Base-by-base conservation (phyloP, 495 filamentous ascomycete genomes). In the Aspergillus cavernicola region DNA sequence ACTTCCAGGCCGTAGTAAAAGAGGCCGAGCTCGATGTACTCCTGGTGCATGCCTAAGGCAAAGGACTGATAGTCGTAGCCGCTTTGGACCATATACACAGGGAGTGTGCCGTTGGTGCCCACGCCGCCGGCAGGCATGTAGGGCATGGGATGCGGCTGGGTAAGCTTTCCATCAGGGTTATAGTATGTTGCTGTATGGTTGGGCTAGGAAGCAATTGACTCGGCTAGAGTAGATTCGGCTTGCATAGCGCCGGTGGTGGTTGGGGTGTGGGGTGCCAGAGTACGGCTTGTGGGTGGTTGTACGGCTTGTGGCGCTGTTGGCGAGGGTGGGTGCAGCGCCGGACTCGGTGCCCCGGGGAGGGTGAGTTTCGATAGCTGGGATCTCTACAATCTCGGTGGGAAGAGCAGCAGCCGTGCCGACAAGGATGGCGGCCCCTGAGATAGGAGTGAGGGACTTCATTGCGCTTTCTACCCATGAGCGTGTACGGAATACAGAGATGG, bases 21-120 rank as follows among this genome's bases (percentile, higher is more conserved):
- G 13, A 91, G 76, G 62, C 95, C 91, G 0, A 95, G 75, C 66
- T 96, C 90, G 56, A 93, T 90, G 76, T 80, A 95, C 71, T 95
- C 91, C 53, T 91, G 85, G 59, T 90, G 89, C 1, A 92, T 71
- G 7, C 75, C 86, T 7, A 92, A 76, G 4, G 74, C 69, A 50
- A 90, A 68, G 1, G 86, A 89, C 52, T 89, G 68, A 62, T 81
- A 90, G 59, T 90, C 87, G 56, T 88, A 90, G 55, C 90, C 88
- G 47, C 82, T 84, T 39, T 84, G 66, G 0, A 83, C 75, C 10
- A 80, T 78, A 65, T 95, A 95, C 1, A 89, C 80, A 2, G 90
- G 91, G 20, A 67, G 65, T 2, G 78, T 79, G 32, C 86, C 87
- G 54, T 92, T 92, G n/a, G 88, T 92, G 6, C 86, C 88, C 0